phyloP scores from a whole-genome alignment of 331 rosid genomes.

The Ulmus americana region DNA sequence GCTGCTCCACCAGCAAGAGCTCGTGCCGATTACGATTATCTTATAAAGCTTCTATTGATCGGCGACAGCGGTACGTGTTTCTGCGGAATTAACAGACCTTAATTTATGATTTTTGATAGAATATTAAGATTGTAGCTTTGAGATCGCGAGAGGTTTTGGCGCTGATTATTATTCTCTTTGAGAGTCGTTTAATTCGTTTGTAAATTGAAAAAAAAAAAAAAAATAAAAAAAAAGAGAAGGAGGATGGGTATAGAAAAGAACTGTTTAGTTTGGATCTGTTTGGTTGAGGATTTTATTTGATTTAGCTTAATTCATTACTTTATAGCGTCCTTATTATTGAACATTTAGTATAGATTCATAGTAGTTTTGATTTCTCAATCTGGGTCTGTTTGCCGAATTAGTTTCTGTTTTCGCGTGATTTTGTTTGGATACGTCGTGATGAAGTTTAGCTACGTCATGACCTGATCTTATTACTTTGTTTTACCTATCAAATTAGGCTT shows the following conservation, averaged over 20 bases:
- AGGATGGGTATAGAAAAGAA: neutral
- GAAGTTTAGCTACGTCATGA: constrained; percentile 13
- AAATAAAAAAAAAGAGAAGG: neutral
- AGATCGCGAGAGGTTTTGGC: neutral
- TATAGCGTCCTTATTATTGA: constrained; percentile 14
- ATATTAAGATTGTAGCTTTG: constrained; percentile 8
- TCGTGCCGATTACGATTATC: constrained; percentile 85
- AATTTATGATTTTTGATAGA: neutral
- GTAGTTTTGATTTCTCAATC: neutral
- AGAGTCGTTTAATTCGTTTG: neutral
- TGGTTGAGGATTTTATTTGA: constrained; percentile 8
- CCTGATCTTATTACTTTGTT: neutral
- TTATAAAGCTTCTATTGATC: constrained; percentile 78
- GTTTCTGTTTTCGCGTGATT: neutral
- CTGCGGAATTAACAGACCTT: constrained; percentile 6
- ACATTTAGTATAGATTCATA: neutral
- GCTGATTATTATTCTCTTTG: neutral
- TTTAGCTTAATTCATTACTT: constrained; percentile 10
- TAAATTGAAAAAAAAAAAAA: neutral
- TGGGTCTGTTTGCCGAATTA: neutral
- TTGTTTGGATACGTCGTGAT: constrained; percentile 13
- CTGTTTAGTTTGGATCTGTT: constrained; percentile 26
- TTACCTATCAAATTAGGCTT: constrained; percentile 12
- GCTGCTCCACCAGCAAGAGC: constrained; percentile 92
- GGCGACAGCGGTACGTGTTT: constrained; percentile 75